phyloP scores from a whole-genome alignment of 164 flowering plant species.

The Stephania cephalantha region DNA sequence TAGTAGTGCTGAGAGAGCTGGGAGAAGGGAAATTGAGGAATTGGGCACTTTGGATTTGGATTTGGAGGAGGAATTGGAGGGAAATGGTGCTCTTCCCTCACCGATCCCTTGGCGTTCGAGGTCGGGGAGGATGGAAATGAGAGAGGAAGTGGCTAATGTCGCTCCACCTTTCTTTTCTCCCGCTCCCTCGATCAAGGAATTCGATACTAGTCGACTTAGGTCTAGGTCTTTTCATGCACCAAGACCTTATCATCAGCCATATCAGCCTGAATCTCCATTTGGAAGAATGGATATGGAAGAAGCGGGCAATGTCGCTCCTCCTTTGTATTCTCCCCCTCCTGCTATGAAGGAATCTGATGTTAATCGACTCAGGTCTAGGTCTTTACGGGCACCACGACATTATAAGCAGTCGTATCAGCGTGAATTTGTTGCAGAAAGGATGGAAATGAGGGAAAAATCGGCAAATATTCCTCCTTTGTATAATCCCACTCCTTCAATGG shows the following conservation, averaged over 20 bases:
- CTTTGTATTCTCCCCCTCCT: no score
- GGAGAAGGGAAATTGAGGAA: conserved; percentile 24
- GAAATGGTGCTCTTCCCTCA: conserved; percentile 61
- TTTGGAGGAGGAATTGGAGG: conserved; percentile 34
- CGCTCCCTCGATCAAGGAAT: conserved; percentile 20
- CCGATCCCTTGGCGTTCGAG: conserved; percentile 88
- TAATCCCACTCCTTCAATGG: conserved; percentile 23
- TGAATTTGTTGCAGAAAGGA: conserved; percentile 32
- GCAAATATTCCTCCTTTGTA: conserved; percentile 16
- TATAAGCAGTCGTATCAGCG: no score
- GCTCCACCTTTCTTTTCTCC: conserved; percentile 18
- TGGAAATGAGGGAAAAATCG: conserved; percentile 42
- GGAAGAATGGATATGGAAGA: no score
- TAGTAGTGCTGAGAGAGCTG: conserved; percentile 15
- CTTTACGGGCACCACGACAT: no score
- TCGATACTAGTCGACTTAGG: conserved; percentile 4
- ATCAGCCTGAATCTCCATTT: no score
- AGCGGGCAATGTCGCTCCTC: no score
- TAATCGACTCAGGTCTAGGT: no score
- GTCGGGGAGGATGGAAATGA: conserved; percentile 63
- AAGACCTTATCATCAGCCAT: no score
- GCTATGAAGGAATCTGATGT: no score
- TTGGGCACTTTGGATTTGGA: conserved; percentile 24
- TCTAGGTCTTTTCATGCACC: no score
- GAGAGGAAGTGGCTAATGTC: conserved; percentile 23